A percentile compares a stretch with the other conserved stretches of the same genome.
phyloP scores from a whole-genome alignment of 2,329 filamentous ascomycete genomes.

The Tolypocladium paradoxum region DNA sequence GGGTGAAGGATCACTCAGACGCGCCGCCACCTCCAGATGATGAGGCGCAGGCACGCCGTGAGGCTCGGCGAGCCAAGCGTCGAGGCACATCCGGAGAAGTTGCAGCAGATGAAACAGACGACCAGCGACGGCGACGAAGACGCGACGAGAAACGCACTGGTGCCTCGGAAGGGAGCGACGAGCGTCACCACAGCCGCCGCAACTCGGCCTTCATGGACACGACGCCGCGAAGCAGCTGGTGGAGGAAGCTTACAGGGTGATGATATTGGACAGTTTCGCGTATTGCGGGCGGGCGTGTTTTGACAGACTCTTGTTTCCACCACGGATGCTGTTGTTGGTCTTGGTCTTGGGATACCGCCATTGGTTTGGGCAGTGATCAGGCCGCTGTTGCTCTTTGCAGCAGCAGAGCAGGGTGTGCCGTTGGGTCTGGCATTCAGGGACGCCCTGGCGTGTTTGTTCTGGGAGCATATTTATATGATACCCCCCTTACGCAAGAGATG shows the following conservation, averaged over 20 bases:
- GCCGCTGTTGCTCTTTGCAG: neutral
- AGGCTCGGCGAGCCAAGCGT: slow-evolving; percentile 34
- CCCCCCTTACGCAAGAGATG: neutral
- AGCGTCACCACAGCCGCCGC: slow-evolving; percentile 30
- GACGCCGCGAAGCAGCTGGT: slow-evolving; percentile 46
- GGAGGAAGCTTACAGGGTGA: slow-evolving; percentile 43
- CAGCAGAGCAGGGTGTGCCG: neutral
- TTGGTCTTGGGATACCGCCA: neutral
- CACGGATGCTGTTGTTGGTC: neutral
- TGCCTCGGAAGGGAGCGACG: slow-evolving; percentile 32
- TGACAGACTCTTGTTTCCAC: slow-evolving; percentile 2
- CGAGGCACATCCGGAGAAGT: slow-evolving; percentile 31
- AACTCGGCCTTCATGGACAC: slow-evolving; percentile 31
- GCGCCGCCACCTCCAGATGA: slow-evolving; percentile 47
- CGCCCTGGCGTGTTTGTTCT: neutral
- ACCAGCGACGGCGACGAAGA: slow-evolving; percentile 31
- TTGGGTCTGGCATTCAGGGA: neutral
- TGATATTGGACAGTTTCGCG: neutral
- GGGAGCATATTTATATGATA: neutral
- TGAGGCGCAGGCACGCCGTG: slow-evolving; percentile 39
- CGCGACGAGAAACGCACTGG: slow-evolving; percentile 26
- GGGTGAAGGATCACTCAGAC: slow-evolving; percentile 55
- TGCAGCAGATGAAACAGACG: slow-evolving; percentile 31
- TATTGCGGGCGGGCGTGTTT: slow-evolving; percentile 7
- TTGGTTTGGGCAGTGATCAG: neutral